Evolutionary conservation across 768 basidiomycete genomes (phyloP), one percentile per base, ranked within the genome.

Genomic region (Hemileccinum impolitum): DNA sequence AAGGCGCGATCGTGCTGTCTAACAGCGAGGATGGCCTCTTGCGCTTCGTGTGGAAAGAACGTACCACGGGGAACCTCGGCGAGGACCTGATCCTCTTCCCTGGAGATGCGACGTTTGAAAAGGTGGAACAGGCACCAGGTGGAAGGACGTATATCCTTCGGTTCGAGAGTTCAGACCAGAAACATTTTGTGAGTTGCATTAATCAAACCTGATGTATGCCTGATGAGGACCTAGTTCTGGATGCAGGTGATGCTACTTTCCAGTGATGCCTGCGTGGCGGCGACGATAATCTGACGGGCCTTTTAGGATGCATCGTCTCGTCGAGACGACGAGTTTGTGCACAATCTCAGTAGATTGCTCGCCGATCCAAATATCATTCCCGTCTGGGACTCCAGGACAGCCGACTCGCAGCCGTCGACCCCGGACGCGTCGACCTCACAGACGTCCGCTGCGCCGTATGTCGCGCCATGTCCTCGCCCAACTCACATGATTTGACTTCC

Each of bases 51-150:
- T 92, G 90, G 90, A 87, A 82, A 71, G 82, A 89, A 63, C 73
- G 89, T 58, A 71, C 72, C 12, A 84, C 81, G 3, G 75, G 79
- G 39, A 68, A 68, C 13, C 66, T 76, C 9, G 84, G 84, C 57
- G 89, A 91, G 72, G 93, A 96, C 60, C 70, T 94, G 47, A 91
- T 95, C 54, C 70, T 95, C 45, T 90, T 94, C 66, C 90, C 91
- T 1, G 78, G 80, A 2, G 93, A 96, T 67, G 92, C 93, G 4
- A 79, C 76, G 1, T 91, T 96, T 62, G 75, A 76, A 57, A 86
- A 84, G 66, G 86, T 94, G 10, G 52, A 78, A 2, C 81, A 90
- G 60, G 78, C 85, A 10, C 62, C 70, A 0, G 73, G 73, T 28
- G 90, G 87, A 6, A 75, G 91, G 52, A 82, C 86, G 5, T 91